Percentiles rank a stretch among this genome's conserved stretches.
These are phyloP conservation scores for Oidiodendron maius DNA, from an alignment of 495 filamentous ascomycete genomes.

Conservation along the genomic window DNA sequence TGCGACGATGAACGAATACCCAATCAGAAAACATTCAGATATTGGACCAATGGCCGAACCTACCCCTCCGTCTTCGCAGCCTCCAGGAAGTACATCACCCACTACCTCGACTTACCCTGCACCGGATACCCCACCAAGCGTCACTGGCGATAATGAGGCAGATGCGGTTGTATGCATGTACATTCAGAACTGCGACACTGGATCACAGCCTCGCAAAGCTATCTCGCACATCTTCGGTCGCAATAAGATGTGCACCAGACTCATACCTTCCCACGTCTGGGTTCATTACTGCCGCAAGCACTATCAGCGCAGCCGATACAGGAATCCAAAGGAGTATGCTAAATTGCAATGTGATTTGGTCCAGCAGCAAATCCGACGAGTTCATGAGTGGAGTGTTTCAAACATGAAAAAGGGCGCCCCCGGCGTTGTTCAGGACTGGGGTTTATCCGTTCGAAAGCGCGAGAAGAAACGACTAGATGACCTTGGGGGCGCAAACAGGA, in stretches of 20 bases:
- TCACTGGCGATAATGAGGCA: not conserved
- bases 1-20: conserved; percentile 6
- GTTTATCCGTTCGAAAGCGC: conserved; percentile 43
- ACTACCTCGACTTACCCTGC: not conserved
- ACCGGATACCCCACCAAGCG: conserved; percentile 14
- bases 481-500: conserved; percentile 6
- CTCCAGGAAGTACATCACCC: conserved; percentile 19
- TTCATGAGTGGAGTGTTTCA: conserved; percentile 52
- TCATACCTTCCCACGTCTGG: conserved; percentile 61
- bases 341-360: conserved; percentile 56
- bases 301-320: conserved; percentile 72
- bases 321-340: conserved; percentile 52
- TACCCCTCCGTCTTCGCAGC: conserved; percentile 18
- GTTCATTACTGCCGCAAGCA: conserved; percentile 74
- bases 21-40: conserved; percentile 1
- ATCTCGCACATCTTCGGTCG: conserved; percentile 85
- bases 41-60: conserved; percentile 16
- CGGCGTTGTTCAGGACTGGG: conserved; percentile 43
- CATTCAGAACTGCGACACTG: conserved; percentile 40
- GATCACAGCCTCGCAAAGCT: conserved; percentile 56
- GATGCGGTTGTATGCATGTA: conserved; percentile 26
- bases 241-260: conserved; percentile 70
- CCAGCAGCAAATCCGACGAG: conserved; percentile 44
- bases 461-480: conserved; percentile 41
- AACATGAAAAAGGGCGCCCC: conserved; percentile 29